Evolutionary conservation across 805 yeast genomes (phyloP).

Genomic region (Candida fluviatilis): DNA sequence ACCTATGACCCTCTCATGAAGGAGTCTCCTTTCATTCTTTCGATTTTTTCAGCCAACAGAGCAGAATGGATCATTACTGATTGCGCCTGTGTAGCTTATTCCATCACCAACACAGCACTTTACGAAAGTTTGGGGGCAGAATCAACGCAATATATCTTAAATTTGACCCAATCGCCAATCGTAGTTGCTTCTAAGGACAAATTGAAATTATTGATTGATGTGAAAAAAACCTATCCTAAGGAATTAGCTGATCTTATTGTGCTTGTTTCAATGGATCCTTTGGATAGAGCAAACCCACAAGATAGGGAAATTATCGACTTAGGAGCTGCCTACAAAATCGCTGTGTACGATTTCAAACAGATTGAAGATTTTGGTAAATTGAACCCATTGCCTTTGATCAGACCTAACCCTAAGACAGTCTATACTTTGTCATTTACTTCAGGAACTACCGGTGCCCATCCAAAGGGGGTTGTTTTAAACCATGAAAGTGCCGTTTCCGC

Average conservation of each 20-base stretch:
- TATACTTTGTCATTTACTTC: conserved; percentile 74
- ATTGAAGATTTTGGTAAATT: conserved; percentile 30
- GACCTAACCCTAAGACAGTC: conserved; percentile 46
- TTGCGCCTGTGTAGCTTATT: conserved; percentile 58
- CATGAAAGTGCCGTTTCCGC: conserved; percentile 53
- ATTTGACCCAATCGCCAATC: conserved; percentile 56
- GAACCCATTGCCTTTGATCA: conserved; percentile 28
- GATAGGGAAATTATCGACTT: conserved; percentile 17
- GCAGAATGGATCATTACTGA: conserved; percentile 70
- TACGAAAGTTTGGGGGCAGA: conserved; percentile 44
- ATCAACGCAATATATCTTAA: conserved; percentile 60
- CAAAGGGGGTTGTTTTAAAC: conserved; percentile 63
- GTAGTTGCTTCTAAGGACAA: conserved; percentile 34
- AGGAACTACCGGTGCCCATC: conserved; percentile 66
- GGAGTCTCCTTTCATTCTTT: conserved; percentile 40
- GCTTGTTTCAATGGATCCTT: conserved; percentile 35
- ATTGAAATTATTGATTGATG: conserved; percentile 20
- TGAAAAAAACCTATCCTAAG: conserved; percentile 21
- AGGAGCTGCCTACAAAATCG: conserved; percentile 14
- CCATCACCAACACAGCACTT: conserved; percentile 25
- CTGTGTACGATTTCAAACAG: conserved; percentile 27
- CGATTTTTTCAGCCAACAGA: conserved; percentile 54
- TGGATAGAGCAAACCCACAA: conserved; percentile 25
- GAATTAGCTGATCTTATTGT: conserved; percentile 27
- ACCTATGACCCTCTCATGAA: conserved; percentile 10